Evolutionary conservation across 2,329 filamentous ascomycete species (phyloP).

Genomic region (Fusarium ambrosium): DNA sequence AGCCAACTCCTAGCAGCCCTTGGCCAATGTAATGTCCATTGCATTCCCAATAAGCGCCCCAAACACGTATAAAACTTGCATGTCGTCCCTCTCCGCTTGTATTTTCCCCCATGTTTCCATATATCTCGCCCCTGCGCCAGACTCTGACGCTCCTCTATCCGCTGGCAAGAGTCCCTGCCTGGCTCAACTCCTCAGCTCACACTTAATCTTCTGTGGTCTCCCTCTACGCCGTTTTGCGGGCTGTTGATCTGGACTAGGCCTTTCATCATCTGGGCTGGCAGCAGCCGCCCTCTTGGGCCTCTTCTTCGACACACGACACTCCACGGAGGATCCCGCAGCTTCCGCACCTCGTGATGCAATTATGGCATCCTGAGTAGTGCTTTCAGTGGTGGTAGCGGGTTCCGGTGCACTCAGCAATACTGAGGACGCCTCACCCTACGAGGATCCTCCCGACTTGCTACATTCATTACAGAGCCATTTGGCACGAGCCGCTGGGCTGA

Average conservation of each 20-base stretch:
- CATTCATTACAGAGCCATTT: conserved; percentile 63
- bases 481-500: conserved; percentile 52
- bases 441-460: conserved; percentile 39
- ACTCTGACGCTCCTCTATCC: conserved; percentile 11
- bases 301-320: conserved; percentile 9
- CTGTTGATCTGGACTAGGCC: conserved; percentile 1
- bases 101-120: conserved; percentile 22
- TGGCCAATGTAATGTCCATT: conserved; percentile 26
- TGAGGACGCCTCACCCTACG: conserved; percentile 45
- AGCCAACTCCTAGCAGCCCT: conserved; percentile 30
- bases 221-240: conserved; percentile 13
- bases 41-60: conserved; percentile 36
- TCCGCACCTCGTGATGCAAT: conserved; percentile 11
- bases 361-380: neutral
- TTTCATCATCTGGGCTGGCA: neutral
- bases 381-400: neutral
- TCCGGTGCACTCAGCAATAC: conserved; percentile 18
- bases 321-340: conserved; percentile 7
- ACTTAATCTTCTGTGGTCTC: conserved; percentile 12
- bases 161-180: neutral
- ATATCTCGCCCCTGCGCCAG: conserved; percentile 7
- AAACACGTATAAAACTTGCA: conserved; percentile 28
- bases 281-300: conserved; percentile 2
- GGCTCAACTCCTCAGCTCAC: neutral
- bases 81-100: conserved; percentile 19